These are phyloP conservation scores for Tuber indicum DNA, from an alignment of 495 filamentous ascomycete species.

Conservation along the genomic window DNA sequence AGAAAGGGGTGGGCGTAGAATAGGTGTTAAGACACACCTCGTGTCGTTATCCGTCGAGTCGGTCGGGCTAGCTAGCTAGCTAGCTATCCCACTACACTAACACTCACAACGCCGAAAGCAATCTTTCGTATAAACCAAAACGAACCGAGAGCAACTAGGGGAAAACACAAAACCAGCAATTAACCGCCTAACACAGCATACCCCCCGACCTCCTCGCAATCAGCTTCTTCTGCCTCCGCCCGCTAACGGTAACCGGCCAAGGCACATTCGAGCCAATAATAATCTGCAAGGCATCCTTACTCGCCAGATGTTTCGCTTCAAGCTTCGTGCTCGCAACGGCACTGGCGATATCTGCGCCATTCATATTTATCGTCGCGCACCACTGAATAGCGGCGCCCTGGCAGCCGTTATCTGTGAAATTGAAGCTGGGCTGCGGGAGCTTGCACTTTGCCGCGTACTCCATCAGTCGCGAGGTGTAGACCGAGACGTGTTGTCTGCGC, in stretches of 20 bases:
- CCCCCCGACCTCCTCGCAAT: conserved; percentile 5
- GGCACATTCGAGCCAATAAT: conserved; percentile 18
- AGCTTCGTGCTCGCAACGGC: conserved; percentile 34
- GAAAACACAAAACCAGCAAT: neutral
- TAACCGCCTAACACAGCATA: conserved; percentile 1
- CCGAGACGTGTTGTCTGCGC: conserved; percentile 31
- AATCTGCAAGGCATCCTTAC: conserved; percentile 25
- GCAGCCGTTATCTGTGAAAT: conserved; percentile 30
- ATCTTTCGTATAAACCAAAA: neutral
- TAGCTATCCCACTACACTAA: neutral
- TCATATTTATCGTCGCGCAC: conserved; percentile 28
- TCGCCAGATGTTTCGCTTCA: conserved; percentile 38
- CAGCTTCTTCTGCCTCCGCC: conserved; percentile 25
- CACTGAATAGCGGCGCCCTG: conserved; percentile 35
- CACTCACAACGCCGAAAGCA: neutral
- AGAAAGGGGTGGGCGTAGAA: neutral
- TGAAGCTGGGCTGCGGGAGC: conserved; percentile 33
- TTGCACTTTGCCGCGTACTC: conserved; percentile 36
- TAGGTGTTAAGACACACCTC: neutral
- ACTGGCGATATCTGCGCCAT: conserved; percentile 22
- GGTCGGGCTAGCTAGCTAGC: neutral
- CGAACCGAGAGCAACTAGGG: neutral
- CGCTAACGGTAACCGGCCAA: neutral
- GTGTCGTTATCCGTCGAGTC: neutral
- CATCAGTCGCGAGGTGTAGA: conserved; percentile 39